phyloP scores from a whole-genome alignment of 306 rosid species.

The Herpetospermum pedunculosum region DNA sequence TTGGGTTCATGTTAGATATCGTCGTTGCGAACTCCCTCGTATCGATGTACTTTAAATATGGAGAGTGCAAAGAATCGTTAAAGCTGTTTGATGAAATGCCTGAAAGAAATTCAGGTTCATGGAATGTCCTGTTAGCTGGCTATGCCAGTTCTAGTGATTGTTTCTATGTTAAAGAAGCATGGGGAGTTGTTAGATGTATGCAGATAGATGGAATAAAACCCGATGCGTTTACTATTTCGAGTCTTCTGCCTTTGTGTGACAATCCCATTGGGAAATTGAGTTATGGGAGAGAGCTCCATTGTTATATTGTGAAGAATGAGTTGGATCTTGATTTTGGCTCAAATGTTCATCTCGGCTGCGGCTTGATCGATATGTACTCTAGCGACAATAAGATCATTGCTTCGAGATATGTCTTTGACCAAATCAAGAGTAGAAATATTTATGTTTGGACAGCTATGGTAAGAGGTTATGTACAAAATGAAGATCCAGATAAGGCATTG shows the following conservation, averaged over 20 bases:
- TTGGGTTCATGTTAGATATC: slow-evolving; percentile 42
- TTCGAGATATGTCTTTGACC: slow-evolving; percentile 50
- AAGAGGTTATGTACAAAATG: slow-evolving; percentile 46
- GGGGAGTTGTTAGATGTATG: slow-evolving; percentile 34
- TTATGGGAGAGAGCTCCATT: slow-evolving; percentile 68
- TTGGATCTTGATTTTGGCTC: slow-evolving; percentile 27
- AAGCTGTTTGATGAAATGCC: slow-evolving; percentile 72
- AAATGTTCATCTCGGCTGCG: slow-evolving; percentile 59
- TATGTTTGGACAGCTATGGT: slow-evolving; percentile 70
- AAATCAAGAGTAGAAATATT: slow-evolving; percentile 45
- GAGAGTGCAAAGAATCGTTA: slow-evolving; percentile 22
- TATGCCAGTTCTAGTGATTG: slow-evolving; percentile 16
- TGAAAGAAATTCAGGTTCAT: slow-evolving; percentile 42
- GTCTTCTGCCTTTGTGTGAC: slow-evolving; percentile 40
- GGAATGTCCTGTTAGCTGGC: slow-evolving; percentile 58
- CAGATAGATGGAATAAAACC: slow-evolving; percentile 40
- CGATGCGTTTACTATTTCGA: slow-evolving; percentile 51
- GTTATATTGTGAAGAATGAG: slow-evolving; percentile 42
- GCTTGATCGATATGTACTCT: slow-evolving; percentile 77
- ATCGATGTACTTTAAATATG: slow-evolving; percentile 54
- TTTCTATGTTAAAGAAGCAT: slow-evolving; percentile 15
- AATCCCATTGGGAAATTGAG: slow-evolving; percentile 20
- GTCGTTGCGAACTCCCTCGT: slow-evolving; percentile 59
- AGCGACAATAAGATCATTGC: slow-evolving; percentile 31
- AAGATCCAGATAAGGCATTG: slow-evolving; percentile 44